Evolutionary conservation across 345 rosid genomes (phyloP).

Genomic region (Brassica napus): DNA sequence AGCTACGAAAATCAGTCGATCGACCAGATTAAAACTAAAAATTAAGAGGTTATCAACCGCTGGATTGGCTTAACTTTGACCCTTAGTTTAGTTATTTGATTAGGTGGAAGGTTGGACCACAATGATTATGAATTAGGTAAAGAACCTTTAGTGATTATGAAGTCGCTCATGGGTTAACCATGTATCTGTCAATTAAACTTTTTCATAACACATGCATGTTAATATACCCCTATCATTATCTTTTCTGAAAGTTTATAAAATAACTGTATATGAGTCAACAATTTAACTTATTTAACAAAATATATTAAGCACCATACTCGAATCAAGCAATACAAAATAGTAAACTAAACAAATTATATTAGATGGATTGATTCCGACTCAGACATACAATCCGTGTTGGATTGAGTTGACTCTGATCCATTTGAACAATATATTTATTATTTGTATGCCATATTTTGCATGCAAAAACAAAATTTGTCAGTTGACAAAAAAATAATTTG

Average conservation of each 20-base stretch:
- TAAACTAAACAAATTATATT: not conserved
- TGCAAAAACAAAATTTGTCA: not conserved
- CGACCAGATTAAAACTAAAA: not conserved
- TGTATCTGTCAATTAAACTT: not conserved
- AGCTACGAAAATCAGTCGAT: not conserved
- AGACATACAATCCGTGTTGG: not conserved
- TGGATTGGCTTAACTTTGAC: not conserved
- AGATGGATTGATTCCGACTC: not conserved
- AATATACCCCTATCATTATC: too few species aligned
- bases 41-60: not conserved
- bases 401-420: not conserved
- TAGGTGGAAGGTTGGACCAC: slow-evolving; percentile 1
- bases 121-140: slow-evolving; percentile 16
- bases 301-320: not conserved
- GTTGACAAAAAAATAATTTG: not conserved
- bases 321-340: not conserved
- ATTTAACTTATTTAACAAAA: not conserved
- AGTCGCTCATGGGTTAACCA: not conserved
- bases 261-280: too few species aligned
- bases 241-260: too few species aligned
- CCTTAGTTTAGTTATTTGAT: not conserved
- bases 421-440: too few species aligned
- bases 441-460: not conserved
- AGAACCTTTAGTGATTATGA: slow-evolving; percentile 2
- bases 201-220: not conserved